A percentile compares a stretch with the other conserved stretches of the same genome.
Evolutionary conservation across 768 basidiomycete species (phyloP).

Genomic region (Boletus vermiculosoides): DNA sequence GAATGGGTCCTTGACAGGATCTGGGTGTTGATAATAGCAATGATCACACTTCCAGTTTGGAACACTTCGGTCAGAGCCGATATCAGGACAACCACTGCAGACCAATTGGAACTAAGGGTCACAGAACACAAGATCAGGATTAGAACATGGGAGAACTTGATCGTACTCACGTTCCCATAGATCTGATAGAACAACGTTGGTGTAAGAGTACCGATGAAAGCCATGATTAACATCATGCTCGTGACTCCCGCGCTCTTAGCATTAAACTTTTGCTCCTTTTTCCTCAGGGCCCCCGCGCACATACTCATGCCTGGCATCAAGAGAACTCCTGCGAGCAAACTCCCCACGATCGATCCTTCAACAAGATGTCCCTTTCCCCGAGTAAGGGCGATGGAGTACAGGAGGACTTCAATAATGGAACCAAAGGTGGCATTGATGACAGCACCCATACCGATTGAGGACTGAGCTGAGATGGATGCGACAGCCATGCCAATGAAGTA

Average conservation of each 20-base stretch:
- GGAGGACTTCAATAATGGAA: slow-evolving; percentile 95
- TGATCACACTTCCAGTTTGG: slow-evolving; percentile 81
- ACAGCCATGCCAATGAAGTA: slow-evolving; percentile 99
- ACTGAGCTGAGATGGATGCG: slow-evolving; percentile 97
- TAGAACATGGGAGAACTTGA: not conserved
- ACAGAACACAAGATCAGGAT: slow-evolving; percentile 15
- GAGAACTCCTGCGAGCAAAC: slow-evolving; percentile 90
- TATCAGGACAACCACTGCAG: slow-evolving; percentile 73
- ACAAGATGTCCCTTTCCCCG: slow-evolving; percentile 91
- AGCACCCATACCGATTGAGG: slow-evolving; percentile 98
- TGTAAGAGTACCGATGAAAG: slow-evolving; percentile 92
- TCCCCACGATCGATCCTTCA: slow-evolving; percentile 95
- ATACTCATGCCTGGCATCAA: slow-evolving; percentile 97
- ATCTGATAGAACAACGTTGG: slow-evolving; percentile 98
- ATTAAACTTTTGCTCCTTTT: slow-evolving; percentile 98
- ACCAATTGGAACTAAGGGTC: slow-evolving; percentile 74
- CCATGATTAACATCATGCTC: slow-evolving; percentile 99
- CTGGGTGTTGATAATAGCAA: slow-evolving; percentile 93
- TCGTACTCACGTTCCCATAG: slow-evolving; percentile 83
- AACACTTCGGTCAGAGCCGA: slow-evolving; percentile 8
- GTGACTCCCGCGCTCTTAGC: slow-evolving; percentile 99
- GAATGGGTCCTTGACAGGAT: slow-evolving; percentile 92
- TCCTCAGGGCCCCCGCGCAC: slow-evolving; percentile 82
- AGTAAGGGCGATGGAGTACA: slow-evolving; percentile 88
- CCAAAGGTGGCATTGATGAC: slow-evolving; percentile 99